Evolutionary conservation across 495 filamentous ascomycete genomes (phyloP), one percentile per base, ranked within the genome.

Genomic region (Aspergillus conjunctus): DNA sequence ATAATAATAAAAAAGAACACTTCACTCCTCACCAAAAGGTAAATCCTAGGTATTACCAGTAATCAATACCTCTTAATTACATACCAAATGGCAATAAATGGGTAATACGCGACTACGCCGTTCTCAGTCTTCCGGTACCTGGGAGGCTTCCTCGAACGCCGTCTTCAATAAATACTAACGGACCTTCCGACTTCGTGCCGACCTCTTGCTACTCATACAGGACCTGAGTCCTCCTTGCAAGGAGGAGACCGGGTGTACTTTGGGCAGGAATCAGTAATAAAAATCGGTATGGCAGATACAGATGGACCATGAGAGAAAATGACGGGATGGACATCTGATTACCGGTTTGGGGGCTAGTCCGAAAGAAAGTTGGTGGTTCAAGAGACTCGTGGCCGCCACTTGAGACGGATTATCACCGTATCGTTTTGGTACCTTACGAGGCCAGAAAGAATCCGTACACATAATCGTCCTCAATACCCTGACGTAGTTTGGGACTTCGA

Each of bases 361-460:
- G 41, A 59, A 64, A 62, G 26, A 60, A 58, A 56, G 49, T 48
- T 66, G 52, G 60, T 56, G 62, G 57, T 54, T 45, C 53, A 46
- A 46, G 48, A 66, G 57, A 67, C 61, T 67, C 64, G 64, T 67
- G 64, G 64, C 64, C 64, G 64, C 64, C 64, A 67, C 64, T 26
- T 61, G 60, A 51, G 48, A 61, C 54, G 55, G 60, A 63, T 63
- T 46, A 46, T 60, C 58, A 43, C 58, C 39, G 58, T 60, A 54
- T 60, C 45, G 18, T n/a, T 8, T 43, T 46, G 48, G 49, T 60
- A 48, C 51, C 54, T 45, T 32, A 20, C 30, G 32, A 37, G 55
- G 44, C 41, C 18, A 30, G 20, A 49, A 49, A 41, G 18, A 26
- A 39, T 41, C 26, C 26, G 26, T 26, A 26, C 26, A 26, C 26